Percentiles rank a stretch among this genome's conserved stretches.
phyloP scores from a whole-genome alignment of 2,329 filamentous ascomycete species.

The Tolypocladium sp. region DNA sequence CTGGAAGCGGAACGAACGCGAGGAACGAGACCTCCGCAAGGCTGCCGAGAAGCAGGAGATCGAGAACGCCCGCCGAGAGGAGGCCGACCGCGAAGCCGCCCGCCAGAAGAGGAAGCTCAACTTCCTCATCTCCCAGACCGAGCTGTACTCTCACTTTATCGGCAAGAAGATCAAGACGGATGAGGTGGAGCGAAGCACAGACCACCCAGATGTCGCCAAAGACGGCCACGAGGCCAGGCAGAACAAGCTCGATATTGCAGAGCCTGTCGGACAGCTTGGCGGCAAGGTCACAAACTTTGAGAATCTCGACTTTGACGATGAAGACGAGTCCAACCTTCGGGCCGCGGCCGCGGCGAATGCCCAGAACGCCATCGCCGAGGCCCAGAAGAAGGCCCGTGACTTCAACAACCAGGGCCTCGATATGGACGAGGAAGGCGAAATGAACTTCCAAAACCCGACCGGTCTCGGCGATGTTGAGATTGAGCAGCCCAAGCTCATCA shows the following conservation, averaged over 20 bases:
- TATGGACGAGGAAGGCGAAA: slow-evolving; percentile 86
- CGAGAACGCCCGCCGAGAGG: slow-evolving; percentile 91
- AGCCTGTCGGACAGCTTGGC: slow-evolving; percentile 44
- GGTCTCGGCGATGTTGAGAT: slow-evolving; percentile 91
- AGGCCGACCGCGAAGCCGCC: slow-evolving; percentile 94
- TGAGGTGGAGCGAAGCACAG: slow-evolving; percentile 83
- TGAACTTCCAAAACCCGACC: slow-evolving; percentile 99
- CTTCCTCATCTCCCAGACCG: slow-evolving; percentile 97
- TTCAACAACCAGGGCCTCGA: slow-evolving; percentile 72
- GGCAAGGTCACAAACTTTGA: slow-evolving; percentile 87
- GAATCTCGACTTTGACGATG: slow-evolving; percentile 89
- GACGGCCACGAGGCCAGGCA: slow-evolving; percentile 31
- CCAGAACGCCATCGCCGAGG: slow-evolving; percentile 89
- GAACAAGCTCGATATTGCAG: slow-evolving; percentile 39
- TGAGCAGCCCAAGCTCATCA: slow-evolving; percentile 86
- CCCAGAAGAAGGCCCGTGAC: slow-evolving; percentile 81
- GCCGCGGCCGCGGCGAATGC: slow-evolving; percentile 90
- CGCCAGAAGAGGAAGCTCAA: slow-evolving; percentile 98
- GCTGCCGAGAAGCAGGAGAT: slow-evolving; percentile 92
- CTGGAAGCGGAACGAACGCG: slow-evolving; percentile 98
- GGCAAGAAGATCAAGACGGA: slow-evolving; percentile 98
- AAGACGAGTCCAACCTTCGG: slow-evolving; percentile 74
- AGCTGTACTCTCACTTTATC: slow-evolving; percentile 98
- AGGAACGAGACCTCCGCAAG: slow-evolving; percentile 90
- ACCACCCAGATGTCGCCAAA: slow-evolving; percentile 63